Evolutionary conservation across 208 protist genomes (phyloP).

Genomic region (Trypanosoma theileri): DNA sequence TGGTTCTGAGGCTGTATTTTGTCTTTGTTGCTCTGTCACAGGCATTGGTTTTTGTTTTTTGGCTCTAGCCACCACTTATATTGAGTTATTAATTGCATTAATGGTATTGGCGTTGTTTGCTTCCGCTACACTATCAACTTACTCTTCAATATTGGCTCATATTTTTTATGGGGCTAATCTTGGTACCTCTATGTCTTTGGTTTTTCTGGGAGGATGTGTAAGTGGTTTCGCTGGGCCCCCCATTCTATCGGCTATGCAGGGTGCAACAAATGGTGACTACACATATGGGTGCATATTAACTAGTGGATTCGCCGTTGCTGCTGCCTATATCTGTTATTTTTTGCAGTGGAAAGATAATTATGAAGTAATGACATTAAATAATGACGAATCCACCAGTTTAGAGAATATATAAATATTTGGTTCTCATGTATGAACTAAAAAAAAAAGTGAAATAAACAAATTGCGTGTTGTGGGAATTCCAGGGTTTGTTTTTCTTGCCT

Average conservation of each 20-base stretch:
- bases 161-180: slow-evolving; percentile 8
- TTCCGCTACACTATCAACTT: slow-evolving; percentile 12
- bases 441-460: too few relatives aligned
- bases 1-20: slow-evolving; percentile 13
- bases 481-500: not conserved
- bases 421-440: too few relatives aligned
- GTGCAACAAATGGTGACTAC: slow-evolving; percentile 13
- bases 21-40: slow-evolving; percentile 3
- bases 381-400: not conserved
- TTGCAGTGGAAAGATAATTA: slow-evolving; percentile 6
- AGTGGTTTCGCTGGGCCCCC: slow-evolving; percentile 3
- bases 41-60: slow-evolving; percentile 8
- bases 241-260: not conserved
- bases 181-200: slow-evolving; percentile 10
- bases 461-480: too few relatives aligned
- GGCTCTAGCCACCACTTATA: not conserved
- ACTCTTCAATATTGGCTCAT: slow-evolving; percentile 5
- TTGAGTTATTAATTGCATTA: slow-evolving; percentile 12
- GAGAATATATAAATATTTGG: too few relatives aligned
- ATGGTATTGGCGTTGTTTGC: slow-evolving; percentile 3
- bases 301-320: slow-evolving; percentile 2
- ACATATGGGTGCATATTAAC: slow-evolving; percentile 17
- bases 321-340: slow-evolving; percentile 6
- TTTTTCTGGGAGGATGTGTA: slow-evolving; percentile 17
- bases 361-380: slow-evolving; percentile 12